These are phyloP conservation scores for Bretschneidera sinensis DNA, from an alignment of 345 rosid species.

Conservation along the genomic window DNA sequence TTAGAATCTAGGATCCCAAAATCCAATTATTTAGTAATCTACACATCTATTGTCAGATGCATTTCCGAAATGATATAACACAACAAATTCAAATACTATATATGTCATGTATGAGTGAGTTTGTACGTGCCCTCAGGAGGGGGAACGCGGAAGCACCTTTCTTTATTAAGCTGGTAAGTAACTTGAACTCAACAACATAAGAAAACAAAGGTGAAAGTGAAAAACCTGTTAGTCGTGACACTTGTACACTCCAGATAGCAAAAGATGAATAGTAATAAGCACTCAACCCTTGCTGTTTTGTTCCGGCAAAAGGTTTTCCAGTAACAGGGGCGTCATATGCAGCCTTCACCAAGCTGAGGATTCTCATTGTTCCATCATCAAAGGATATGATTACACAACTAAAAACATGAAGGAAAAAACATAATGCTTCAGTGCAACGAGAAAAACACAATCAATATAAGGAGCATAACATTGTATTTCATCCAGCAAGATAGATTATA, in stretches of 20 bases:
- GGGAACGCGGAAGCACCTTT: neutral
- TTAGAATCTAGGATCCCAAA: neutral
- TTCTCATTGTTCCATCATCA: constrained; percentile 76
- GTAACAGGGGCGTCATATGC: constrained; percentile 72
- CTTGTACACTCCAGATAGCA: constrained; percentile 80
- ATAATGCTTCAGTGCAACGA: constrained; percentile 8
- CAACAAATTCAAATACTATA: neutral
- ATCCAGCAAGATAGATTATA: constrained; percentile 2
- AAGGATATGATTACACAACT: constrained; percentile 67
- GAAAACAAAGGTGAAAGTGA: too few relatives aligned
- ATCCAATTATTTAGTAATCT: neutral
- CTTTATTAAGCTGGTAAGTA: neutral
- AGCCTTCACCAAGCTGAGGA: constrained; percentile 68
- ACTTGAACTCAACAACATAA: too few relatives aligned
- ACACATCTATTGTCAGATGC: neutral
- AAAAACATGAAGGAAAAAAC: constrained; percentile 24
- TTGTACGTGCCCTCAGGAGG: neutral
- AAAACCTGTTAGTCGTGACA: constrained; percentile 78
- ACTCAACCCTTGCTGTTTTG: constrained; percentile 75
- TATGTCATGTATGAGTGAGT: too few relatives aligned
- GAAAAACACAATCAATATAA: constrained; percentile 12
- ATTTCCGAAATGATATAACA: neutral
- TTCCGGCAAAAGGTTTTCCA: constrained; percentile 49
- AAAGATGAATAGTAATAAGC: constrained; percentile 55
- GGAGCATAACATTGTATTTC: neutral